These are phyloP conservation scores for Hortiboletus flavorubellus DNA, from an alignment of 768 basidiomycete species.

Conservation along the genomic window DNA sequence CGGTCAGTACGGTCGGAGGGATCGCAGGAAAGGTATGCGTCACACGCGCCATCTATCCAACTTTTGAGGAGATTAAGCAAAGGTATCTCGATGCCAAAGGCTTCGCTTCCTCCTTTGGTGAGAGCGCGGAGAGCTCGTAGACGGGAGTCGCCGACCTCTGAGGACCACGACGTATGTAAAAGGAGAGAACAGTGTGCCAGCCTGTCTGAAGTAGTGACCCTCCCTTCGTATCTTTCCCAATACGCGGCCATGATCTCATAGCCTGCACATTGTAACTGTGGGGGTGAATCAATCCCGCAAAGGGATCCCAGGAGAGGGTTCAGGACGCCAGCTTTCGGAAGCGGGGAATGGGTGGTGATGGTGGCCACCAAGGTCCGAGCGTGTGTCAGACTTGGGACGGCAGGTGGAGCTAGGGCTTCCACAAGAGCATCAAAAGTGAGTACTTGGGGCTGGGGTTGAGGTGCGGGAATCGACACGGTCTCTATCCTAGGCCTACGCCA, in stretches of 20 bases:
- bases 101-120: constrained; percentile 56
- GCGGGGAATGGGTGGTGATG: constrained; percentile 50
- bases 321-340: constrained; percentile 51
- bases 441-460: constrained; percentile 26
- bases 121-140: constrained; percentile 66
- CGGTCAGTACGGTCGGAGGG: constrained; percentile 50
- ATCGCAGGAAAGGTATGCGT: constrained; percentile 39
- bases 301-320: constrained; percentile 60
- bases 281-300: constrained; percentile 52
- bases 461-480: constrained; percentile 24
- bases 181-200: constrained; percentile 65
- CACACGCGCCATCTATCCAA: constrained; percentile 69
- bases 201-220: constrained; percentile 53
- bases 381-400: constrained; percentile 63
- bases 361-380: constrained; percentile 57
- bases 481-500: constrained; percentile 39
- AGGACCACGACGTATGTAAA: constrained; percentile 49
- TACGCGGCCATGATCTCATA: constrained; percentile 71
- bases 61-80: constrained; percentile 53
- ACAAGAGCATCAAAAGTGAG: constrained; percentile 44
- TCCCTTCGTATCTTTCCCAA: constrained; percentile 54
- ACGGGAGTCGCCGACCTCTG: constrained; percentile 69
- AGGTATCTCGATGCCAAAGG: constrained; percentile 60
- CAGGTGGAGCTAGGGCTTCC: constrained; percentile 44
- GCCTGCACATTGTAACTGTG: constrained; percentile 60